These are phyloP conservation scores for Lumnitzera littorea DNA, from an alignment of 345 rosid genomes.

Conservation along the genomic window DNA sequence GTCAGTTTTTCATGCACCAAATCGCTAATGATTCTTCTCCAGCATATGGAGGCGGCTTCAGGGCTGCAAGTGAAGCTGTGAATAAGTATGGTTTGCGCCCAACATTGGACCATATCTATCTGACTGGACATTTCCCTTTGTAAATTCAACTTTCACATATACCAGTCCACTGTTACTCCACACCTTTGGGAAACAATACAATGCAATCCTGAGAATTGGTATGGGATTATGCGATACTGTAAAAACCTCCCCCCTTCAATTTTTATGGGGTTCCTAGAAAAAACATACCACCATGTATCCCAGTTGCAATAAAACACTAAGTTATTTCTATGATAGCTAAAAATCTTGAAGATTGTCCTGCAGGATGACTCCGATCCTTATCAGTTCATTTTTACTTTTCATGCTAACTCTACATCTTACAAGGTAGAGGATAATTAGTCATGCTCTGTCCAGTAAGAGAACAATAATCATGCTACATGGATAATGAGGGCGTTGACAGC, in stretches of 20 bases:
- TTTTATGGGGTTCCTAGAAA: constrained; percentile 15
- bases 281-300: too few species aligned
- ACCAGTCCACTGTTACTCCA: neutral
- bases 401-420: too few species aligned
- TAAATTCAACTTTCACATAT: constrained; percentile 14
- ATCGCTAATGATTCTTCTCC: constrained; percentile 81
- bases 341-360: too few species aligned
- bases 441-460: too few species aligned
- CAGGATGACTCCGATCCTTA: too few species aligned
- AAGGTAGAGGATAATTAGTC: too few species aligned
- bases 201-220: neutral
- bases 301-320: too few species aligned
- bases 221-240: neutral
- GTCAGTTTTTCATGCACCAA: constrained; percentile 82
- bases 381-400: too few species aligned
- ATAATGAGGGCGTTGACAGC: too few species aligned
- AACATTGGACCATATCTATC: constrained; percentile 65
- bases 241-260: constrained; percentile 11
- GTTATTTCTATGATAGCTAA: too few species aligned
- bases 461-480: too few species aligned
- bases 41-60: constrained; percentile 80
- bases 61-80: constrained; percentile 75
- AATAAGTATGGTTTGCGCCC: constrained; percentile 61
- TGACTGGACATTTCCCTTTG: constrained; percentile 60
- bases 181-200: neutral